Evolutionary conservation across 345 rosid genomes (phyloP).

Genomic region (Camelina laxa): DNA sequence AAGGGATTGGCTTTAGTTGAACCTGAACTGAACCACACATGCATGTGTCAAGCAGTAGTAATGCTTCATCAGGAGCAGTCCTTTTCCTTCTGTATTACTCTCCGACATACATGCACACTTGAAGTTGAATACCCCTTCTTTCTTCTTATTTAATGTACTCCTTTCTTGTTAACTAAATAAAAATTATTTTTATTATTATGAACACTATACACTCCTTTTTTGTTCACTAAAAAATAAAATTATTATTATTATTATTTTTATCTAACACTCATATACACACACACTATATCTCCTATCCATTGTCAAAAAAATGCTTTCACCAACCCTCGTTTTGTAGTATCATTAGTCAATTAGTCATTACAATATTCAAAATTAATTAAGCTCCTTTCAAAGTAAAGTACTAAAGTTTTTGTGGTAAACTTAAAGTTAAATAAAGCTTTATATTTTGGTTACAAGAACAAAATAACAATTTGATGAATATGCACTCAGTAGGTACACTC

Average conservation of each 20-base stretch:
- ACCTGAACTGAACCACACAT: conserved; percentile 34
- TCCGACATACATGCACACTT: conserved; percentile 25
- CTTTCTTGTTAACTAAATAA: too few relatives aligned
- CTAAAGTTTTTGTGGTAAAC: too few relatives aligned
- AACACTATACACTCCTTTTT: not conserved
- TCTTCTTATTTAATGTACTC: not conserved
- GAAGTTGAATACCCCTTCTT: conserved; percentile 1
- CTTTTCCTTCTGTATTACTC: conserved; percentile 21
- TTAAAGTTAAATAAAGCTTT: not conserved
- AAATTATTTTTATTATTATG: not conserved
- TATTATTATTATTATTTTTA: not conserved
- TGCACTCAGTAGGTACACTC: too few relatives aligned
- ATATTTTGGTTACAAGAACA: not conserved
- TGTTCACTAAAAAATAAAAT: not conserved
- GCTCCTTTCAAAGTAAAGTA: not conserved
- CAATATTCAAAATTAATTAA: not conserved
- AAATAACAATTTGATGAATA: too few relatives aligned
- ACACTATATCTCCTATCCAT: not conserved
- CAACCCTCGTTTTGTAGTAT: conserved; percentile 22
- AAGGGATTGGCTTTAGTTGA: conserved; percentile 29
- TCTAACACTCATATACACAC: not conserved
- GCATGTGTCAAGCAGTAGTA: conserved; percentile 32
- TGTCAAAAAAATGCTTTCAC: conserved; percentile 26
- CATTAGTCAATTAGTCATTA: conserved; percentile 17
- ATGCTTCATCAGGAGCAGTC: conserved; percentile 29